Evolutionary conservation across 106 monocot species (phyloP), one percentile per base, ranked within the genome.

Genomic region (Phalaenopsis aphrodite): DNA sequence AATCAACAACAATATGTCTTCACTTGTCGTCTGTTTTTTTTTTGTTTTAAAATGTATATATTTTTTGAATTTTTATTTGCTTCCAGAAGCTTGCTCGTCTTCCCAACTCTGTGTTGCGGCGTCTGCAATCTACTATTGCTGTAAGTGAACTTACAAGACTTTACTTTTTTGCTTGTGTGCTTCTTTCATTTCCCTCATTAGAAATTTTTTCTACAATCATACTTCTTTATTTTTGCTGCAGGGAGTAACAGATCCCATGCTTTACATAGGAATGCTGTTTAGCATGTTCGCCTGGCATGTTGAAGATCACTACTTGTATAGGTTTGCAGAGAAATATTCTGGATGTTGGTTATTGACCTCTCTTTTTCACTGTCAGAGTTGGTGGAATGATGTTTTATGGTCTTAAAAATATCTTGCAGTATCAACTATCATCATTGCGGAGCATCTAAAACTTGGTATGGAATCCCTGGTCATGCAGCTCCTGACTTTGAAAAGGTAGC

Each of bases 221-320:
- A 55, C 37, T 58, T 41, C 74, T 77, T 69, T 10, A 3, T 14
- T 56, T 84, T 76, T 45, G 56, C 74, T 85, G 66, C 82, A 97
- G 97, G 97, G 97, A 87, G 94, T 97, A 58, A 97, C 97, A 36
- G 94, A 97, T 77, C 97, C 97, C 55, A 97, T 97, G 94, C 90
- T 97, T 75, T 97, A 97, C 82, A 97, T 97, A 41, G 97, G 97
- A 48, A 97, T 97, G 97, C 88, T 97, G 41, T 97, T 94, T 81
- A 97, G 97, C 78, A 92, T 97, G 92, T 97, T 94, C 81, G 93
- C 97, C 30, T 97, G 97, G 97, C 97, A 94, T 84, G 97, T 97
- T 17, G 97, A 97, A 89, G 97, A 97, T 85, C 97, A 97, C 80
- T 97, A 90, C 78, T 78, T 98, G 41, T 98, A 98, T 83, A 97